These are phyloP conservation scores for Boletus sensibilis DNA, from an alignment of 768 basidiomycete species.

Conservation along the genomic window DNA sequence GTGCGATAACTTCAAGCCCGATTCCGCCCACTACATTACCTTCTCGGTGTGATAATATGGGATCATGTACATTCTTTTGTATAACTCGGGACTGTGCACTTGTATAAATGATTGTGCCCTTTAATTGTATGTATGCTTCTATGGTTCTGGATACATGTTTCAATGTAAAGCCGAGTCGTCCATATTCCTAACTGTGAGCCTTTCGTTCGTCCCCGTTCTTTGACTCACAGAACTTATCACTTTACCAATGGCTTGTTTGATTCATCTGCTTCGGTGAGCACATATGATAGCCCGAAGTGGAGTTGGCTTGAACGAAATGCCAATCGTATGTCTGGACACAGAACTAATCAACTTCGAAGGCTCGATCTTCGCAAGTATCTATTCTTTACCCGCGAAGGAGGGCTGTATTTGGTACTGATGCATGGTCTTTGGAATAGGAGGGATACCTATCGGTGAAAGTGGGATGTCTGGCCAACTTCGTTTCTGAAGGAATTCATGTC, in stretches of 20 bases:
- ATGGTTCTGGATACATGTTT: constrained; percentile 2
- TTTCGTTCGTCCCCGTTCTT: not conserved
- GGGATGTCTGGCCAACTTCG: not conserved
- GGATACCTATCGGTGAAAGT: too few relatives aligned
- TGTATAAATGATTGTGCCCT: constrained; percentile 23
- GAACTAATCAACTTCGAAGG: not conserved
- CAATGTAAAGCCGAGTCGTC: not conserved
- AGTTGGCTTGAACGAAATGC: not conserved
- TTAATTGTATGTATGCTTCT: constrained; percentile 25
- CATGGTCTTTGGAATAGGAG: too few relatives aligned
- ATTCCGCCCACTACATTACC: constrained; percentile 12
- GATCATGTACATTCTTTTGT: constrained; percentile 34
- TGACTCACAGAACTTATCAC: not conserved
- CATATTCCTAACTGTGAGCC: not conserved
- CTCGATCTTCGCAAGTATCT: too few relatives aligned
- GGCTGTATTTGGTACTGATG: too few relatives aligned
- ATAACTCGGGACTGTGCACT: constrained; percentile 19
- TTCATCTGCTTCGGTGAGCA: too few relatives aligned
- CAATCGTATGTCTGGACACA: not conserved
- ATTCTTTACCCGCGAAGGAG: too few relatives aligned
- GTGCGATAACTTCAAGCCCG: constrained; percentile 22
- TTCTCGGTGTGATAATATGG: constrained; percentile 27
- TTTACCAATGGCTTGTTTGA: too few relatives aligned
- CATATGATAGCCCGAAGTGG: not conserved
- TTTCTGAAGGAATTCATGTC: not conserved